These are phyloP conservation scores for Metschnikowia bowlesiae DNA, from an alignment of 805 yeast genomes.

Conservation along the genomic window DNA sequence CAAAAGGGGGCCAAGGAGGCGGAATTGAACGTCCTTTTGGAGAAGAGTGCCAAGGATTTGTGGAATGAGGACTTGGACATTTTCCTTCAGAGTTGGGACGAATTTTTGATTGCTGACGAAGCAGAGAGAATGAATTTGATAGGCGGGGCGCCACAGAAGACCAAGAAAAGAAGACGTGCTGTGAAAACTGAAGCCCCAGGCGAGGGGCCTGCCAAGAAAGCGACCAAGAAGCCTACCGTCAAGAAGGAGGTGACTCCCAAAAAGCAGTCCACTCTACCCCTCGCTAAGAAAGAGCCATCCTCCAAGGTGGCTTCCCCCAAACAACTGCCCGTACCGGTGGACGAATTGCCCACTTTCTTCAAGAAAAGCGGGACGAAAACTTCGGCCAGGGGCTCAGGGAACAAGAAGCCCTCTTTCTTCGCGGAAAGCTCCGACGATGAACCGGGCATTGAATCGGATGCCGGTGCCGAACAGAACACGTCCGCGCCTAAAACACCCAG, in stretches of 20 bases:
- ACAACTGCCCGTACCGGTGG: conserved; percentile 5
- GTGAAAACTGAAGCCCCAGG: conserved; percentile 9
- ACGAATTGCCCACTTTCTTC: conserved; percentile 16
- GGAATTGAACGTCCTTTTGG: conserved; percentile 63
- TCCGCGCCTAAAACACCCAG: conserved; percentile 2
- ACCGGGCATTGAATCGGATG: conserved; percentile 7
- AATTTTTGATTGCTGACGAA: conserved; percentile 63
- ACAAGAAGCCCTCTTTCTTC: conserved; percentile 12
- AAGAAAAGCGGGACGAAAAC: conserved; percentile 5
- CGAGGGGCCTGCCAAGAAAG: conserved; percentile 7
- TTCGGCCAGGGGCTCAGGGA: not conserved
- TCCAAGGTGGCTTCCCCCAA: not conserved
- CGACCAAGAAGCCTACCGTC: conserved; percentile 7
- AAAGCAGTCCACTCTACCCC: conserved; percentile 8
- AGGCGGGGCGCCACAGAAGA: conserved; percentile 35
- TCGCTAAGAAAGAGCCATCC: conserved; percentile 3
- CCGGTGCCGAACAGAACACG: conserved; percentile 1
- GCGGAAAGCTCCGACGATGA: conserved; percentile 16
- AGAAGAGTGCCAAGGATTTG: conserved; percentile 74
- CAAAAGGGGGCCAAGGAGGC: conserved; percentile 70
- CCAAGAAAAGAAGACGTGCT: conserved; percentile 35
- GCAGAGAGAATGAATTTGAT: conserved; percentile 50
- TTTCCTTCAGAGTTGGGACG: conserved; percentile 62
- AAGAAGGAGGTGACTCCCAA: conserved; percentile 2
- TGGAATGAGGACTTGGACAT: conserved; percentile 83